Conservation (phyloP, 441 rosid species). For the Pelargonium fulgidum region DNA sequence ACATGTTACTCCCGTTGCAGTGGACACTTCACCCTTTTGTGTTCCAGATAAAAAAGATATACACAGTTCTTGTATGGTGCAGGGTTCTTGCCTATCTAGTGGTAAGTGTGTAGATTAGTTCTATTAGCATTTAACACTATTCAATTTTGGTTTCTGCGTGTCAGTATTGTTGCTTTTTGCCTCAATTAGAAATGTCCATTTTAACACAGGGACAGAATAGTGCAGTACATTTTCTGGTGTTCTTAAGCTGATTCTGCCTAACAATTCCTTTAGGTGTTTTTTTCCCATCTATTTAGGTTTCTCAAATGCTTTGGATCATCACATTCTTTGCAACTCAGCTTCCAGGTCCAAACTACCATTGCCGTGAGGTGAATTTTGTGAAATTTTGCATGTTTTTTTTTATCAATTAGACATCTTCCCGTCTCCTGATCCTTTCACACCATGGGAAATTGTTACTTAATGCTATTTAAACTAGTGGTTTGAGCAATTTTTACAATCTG, state of each 20-base stretch:
- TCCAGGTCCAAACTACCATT: no score
- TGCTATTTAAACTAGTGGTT: neutral
- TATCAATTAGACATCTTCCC: slow-evolving; percentile 14
- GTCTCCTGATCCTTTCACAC: slow-evolving; percentile 14
- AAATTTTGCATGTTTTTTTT: slow-evolving; percentile 9
- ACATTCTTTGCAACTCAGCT: no score
- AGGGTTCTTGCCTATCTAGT: no score
- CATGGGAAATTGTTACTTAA: slow-evolving; percentile 11
- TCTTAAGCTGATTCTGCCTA: slow-evolving; percentile 8
- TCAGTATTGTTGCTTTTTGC: neutral
- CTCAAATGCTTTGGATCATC: neutral
- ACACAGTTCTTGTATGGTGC: no score
- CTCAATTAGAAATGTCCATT: neutral
- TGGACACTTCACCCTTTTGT: no score
- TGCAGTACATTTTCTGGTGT: neutral
- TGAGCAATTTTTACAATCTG: slow-evolving; percentile 10
- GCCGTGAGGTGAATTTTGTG: neutral
- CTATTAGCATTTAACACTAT: no score
- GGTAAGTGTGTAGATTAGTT: no score
- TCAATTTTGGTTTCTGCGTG: no score
- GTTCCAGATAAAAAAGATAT: no score
- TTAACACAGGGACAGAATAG: neutral
- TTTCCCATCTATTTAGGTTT: slow-evolving; percentile 18
- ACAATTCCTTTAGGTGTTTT: slow-evolving; percentile 19
- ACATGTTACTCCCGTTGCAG: no score